These are phyloP conservation scores for Ascoidea rubescens DNA, from an alignment of 805 yeast genomes.

Conservation along the genomic window DNA sequence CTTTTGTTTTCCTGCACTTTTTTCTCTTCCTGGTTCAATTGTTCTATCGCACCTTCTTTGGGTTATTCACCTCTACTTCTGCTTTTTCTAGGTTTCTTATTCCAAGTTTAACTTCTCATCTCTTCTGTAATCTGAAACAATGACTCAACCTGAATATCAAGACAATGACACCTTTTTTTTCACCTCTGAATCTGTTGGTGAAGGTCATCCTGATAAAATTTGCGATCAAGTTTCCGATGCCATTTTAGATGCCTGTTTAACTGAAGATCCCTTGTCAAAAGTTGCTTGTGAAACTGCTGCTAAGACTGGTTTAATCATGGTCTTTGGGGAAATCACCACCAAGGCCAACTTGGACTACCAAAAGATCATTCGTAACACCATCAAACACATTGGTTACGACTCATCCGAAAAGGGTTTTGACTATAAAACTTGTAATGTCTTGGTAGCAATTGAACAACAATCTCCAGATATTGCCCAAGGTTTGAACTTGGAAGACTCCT, in stretches of 20 bases:
- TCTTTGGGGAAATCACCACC: conserved; percentile 98
- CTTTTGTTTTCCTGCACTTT: too few relatives aligned
- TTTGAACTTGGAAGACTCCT: conserved; percentile 85
- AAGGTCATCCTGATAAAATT: conserved; percentile 90
- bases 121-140: too few relatives aligned
- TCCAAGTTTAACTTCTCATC: too few relatives aligned
- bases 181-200: conserved; percentile 87
- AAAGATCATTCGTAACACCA: conserved; percentile 94
- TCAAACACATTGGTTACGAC: conserved; percentile 97
- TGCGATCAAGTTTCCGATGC: conserved; percentile 99
- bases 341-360: conserved; percentile 92
- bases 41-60: too few relatives aligned
- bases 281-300: conserved; percentile 99
- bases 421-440: conserved; percentile 97
- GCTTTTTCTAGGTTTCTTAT: too few relatives aligned
- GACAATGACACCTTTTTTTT: conserved; percentile 36
- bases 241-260: conserved; percentile 91
- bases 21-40: too few relatives aligned
- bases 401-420: conserved; percentile 93
- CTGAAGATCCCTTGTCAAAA: conserved; percentile 92
- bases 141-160: not conserved
- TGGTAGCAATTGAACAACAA: conserved; percentile 98
- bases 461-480: conserved; percentile 99
- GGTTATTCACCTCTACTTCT: too few relatives aligned
- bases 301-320: conserved; percentile 99